These are phyloP conservation scores for Thalassiosira hispida DNA, from an alignment of 352 stramenopile species.

Conservation along the genomic window DNA sequence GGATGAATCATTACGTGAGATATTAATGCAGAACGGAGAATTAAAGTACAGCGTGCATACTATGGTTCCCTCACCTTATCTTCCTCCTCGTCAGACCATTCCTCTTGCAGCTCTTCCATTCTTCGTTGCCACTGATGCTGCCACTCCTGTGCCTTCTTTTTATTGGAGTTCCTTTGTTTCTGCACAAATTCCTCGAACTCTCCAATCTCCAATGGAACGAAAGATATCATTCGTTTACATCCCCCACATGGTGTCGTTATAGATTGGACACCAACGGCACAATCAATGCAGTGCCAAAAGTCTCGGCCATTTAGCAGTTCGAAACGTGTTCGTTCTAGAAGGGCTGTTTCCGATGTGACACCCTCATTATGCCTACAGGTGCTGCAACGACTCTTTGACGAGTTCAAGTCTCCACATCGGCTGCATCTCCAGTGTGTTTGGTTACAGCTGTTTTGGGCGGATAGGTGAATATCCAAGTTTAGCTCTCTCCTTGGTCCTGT, in stretches of 20 bases:
- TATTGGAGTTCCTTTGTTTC: slow-evolving; percentile 19
- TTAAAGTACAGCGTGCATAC: no score
- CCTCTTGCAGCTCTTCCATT: slow-evolving; percentile 3
- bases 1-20: background rate
- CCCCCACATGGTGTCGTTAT: slow-evolving; percentile 22
- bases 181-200: slow-evolving; percentile 43
- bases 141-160: slow-evolving; percentile 12
- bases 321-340: slow-evolving; percentile 32
- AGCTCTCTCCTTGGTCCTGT: background rate
- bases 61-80: background rate
- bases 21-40: no score
- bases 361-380: slow-evolving; percentile 7
- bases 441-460: background rate
- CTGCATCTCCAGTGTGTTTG: slow-evolving; percentile 21
- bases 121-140: background rate
- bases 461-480: slow-evolving; percentile 8
- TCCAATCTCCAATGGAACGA: slow-evolving; percentile 39
- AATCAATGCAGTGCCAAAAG: slow-evolving; percentile 33
- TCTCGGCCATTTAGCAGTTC: slow-evolving; percentile 30
- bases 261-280: slow-evolving; percentile 29
- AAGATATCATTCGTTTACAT: slow-evolving; percentile 24
- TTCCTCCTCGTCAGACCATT: background rate
- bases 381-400: background rate
- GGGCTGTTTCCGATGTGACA: slow-evolving; percentile 9
- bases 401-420: slow-evolving; percentile 12